These are phyloP conservation scores for Leccinum pellstonianum DNA, from an alignment of 768 basidiomycete species.

Conservation along the genomic window DNA sequence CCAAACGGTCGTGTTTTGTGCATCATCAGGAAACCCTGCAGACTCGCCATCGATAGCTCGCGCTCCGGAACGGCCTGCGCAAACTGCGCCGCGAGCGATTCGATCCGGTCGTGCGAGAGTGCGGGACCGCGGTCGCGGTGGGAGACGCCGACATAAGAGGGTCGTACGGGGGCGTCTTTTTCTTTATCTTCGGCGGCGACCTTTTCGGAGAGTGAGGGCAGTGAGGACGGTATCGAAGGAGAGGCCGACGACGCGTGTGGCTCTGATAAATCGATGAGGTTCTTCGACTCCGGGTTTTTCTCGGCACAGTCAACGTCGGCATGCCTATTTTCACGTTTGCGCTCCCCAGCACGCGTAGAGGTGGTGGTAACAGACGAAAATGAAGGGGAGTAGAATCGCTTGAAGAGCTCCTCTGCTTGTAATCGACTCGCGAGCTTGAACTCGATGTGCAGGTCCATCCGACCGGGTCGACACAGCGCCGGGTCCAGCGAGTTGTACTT, in stretches of 20 bases:
- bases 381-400: constrained; percentile 60
- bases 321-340: not conserved
- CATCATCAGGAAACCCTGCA: constrained; percentile 65
- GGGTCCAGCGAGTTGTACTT: constrained; percentile 67
- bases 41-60: constrained; percentile 41
- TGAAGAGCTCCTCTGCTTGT: constrained; percentile 66
- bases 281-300: not conserved
- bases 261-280: constrained; percentile 23
- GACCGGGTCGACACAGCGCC: constrained; percentile 73
- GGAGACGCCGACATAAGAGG: constrained; percentile 12
- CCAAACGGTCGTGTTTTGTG: constrained; percentile 60
- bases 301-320: not conserved
- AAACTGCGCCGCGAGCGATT: constrained; percentile 54
- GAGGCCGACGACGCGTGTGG: not conserved
- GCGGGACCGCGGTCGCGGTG: constrained; percentile 40
- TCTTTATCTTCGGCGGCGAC: not conserved
- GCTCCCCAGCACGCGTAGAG: not conserved
- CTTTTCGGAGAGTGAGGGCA: constrained; percentile 19
- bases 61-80: constrained; percentile 50
- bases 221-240: not conserved
- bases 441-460: constrained; percentile 78
- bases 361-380: not conserved
- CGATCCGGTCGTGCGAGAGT: constrained; percentile 40
- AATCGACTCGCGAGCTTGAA: constrained; percentile 71
- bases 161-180: not conserved